Conservation (phyloP, 495 filamentous ascomycete genomes). For the Podospora comata region DNA sequence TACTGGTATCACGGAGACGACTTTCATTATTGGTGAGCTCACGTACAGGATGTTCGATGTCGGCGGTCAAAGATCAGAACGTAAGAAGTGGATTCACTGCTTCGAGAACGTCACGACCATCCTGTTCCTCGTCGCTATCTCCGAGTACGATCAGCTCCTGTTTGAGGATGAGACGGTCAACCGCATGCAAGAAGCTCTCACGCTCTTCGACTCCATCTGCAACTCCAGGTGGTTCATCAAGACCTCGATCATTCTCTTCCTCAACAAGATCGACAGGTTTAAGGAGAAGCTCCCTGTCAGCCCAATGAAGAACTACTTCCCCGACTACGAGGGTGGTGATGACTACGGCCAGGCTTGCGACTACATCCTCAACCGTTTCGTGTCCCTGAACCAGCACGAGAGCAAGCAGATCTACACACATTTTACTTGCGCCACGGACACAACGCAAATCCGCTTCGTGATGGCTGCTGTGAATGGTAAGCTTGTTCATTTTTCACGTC, state of each 20-base stretch:
- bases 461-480: conserved; percentile 99
- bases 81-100: conserved; percentile 99
- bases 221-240: conserved; percentile 99
- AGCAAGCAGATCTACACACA: conserved; percentile 99
- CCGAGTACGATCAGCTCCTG: conserved; percentile 96
- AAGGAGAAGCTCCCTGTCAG: conserved; percentile 99
- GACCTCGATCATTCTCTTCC: conserved; percentile 98
- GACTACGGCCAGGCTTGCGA: conserved; percentile 93
- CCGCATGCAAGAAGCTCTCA: conserved; percentile 99
- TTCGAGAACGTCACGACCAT: conserved; percentile 99
- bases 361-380: conserved; percentile 96
- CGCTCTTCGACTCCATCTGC: conserved; percentile 98
- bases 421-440: conserved; percentile 98
- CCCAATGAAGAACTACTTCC: conserved; percentile 99
- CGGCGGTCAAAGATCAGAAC: conserved; percentile 95
- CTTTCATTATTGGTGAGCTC: conserved; percentile 95
- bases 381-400: conserved; percentile 95
- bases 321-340: conserved; percentile 93
- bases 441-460: conserved; percentile 97
- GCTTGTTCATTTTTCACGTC: conserved; percentile 27
- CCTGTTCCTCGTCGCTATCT: conserved; percentile 97
- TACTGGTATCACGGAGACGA: conserved; percentile 98
- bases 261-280: conserved; percentile 99
- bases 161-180: conserved; percentile 95
- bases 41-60: conserved; percentile 99